Conservation (phyloP, 2,329 filamentous ascomycete species). For the Trichoderma arundinaceum region DNA sequence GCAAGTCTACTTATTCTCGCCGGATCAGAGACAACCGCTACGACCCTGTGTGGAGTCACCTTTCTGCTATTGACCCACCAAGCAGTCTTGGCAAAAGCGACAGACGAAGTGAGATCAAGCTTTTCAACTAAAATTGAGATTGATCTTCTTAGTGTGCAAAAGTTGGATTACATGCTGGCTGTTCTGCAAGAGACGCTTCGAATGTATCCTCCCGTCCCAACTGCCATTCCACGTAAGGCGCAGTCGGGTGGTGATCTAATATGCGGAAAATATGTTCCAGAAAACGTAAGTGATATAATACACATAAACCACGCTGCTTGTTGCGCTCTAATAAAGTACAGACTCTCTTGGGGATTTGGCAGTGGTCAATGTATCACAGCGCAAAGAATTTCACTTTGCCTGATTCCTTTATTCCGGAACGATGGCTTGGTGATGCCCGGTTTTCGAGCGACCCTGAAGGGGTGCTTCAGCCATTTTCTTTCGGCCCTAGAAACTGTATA, state of each 20-base stretch:
- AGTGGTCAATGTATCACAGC: conserved; percentile 45
- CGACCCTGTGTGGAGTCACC: conserved; percentile 38
- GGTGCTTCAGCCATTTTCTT: conserved; percentile 40
- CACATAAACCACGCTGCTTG: fast-evolving
- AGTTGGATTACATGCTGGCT: conserved; percentile 53
- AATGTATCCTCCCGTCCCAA: conserved; percentile 52
- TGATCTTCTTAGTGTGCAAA: conserved; percentile 26
- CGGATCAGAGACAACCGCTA: conserved; percentile 45
- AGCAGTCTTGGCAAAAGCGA: conserved; percentile 40
- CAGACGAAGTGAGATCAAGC: conserved; percentile 41
- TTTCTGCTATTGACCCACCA: conserved; percentile 43
- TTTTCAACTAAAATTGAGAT: conserved; percentile 34
- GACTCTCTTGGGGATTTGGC: conserved; percentile 44
- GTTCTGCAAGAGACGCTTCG: conserved; percentile 57
- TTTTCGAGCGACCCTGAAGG: conserved; percentile 37
- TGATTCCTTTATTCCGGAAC: conserved; percentile 46
- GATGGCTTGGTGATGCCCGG: conserved; percentile 41
- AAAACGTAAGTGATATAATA: conserved; percentile 39
- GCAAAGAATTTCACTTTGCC: conserved; percentile 43
- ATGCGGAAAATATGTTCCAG: conserved; percentile 42
- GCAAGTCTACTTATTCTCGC: conserved; percentile 37
- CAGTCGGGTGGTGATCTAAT: conserved; percentile 41
- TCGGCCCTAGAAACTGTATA: conserved; percentile 42
- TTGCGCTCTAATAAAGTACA: background rate
- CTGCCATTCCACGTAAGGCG: conserved; percentile 44